Evolutionary conservation across 257 asterid genomes (phyloP), one percentile per base, ranked within the genome.

Genomic region (Verbascum thapsus): DNA sequence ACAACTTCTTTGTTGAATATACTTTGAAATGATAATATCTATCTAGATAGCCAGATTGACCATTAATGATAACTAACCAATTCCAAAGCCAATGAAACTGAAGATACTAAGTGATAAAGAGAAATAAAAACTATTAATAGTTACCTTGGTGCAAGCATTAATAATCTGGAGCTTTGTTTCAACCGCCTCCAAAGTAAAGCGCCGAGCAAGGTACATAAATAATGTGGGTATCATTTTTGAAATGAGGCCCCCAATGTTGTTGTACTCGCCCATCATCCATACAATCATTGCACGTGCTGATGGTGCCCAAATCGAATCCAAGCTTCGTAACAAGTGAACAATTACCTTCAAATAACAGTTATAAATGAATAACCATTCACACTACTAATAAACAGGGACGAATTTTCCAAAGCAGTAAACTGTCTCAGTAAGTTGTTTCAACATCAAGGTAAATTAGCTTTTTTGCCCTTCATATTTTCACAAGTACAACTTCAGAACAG

Each of bases 251-350:
- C 95, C 99, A 53, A 77, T 53, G 71, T 72, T 68, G 84, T 80
- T 68, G 71, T 85, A 87, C 72, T 94, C 96, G 15, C 97, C 97
- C 79, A 94, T 59, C 96, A 94, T 85, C 99, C 99, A 94, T 72
- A 90, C 81, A 45, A 94, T 81, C 88, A 82, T 80, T 56, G 95
- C 95, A 67, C 99, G 97, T 58, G 96, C 95, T 47, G 86, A 76
- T 45, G 96, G 86, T n/a, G 89, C 85, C 66, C 53, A 53, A 65
- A 85, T 80, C 58, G 88, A 77, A 75, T 94, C 97, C 87, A 94
- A 73, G 68, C 82, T 85, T 71, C 87, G 82, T 53, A 81, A 72
- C 89, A 94, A 76, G 74, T 84, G 85, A 72, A 74, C 84, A 71
- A 89, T 89, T 30, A 87, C 90, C 99, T 92, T 74, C 80, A 85